phyloP scores from a whole-genome alignment of 768 basidiomycete species.

The Lactarius sanguifluus region DNA sequence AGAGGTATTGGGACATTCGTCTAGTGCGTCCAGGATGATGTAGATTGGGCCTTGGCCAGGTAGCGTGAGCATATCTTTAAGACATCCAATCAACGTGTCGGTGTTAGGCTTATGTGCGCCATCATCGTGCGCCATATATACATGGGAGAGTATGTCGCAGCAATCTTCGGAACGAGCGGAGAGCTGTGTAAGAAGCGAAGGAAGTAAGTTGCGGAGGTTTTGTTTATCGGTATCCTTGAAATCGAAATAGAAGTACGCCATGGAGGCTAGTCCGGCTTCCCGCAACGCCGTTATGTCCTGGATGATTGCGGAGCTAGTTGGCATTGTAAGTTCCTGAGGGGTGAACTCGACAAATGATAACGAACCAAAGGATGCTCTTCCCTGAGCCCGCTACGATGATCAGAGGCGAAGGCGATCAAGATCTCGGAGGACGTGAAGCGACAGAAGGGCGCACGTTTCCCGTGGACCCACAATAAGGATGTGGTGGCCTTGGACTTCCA shows the following conservation, averaged over 20 bases:
- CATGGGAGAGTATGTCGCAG: neutral
- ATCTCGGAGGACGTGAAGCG: neutral
- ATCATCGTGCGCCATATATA: neutral
- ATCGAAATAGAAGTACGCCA: constrained; percentile 3
- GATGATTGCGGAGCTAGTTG: constrained; percentile 2
- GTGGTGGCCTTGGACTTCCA: neutral
- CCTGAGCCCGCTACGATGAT: neutral
- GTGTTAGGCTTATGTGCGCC: too few species aligned
- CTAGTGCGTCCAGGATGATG: constrained; percentile 2
- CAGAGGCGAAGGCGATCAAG: neutral
- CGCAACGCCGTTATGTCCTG: neutral
- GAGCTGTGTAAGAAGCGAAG: neutral
- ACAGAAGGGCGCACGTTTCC: neutral
- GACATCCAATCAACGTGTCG: neutral
- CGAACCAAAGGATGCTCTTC: constrained; percentile 8
- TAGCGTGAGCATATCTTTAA: neutral
- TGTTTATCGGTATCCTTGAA: neutral
- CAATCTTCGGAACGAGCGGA: neutral
- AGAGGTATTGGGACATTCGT: constrained; percentile 4
- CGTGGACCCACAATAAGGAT: constrained; percentile 7
- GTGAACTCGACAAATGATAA: neutral
- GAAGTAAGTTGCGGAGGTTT: neutral
- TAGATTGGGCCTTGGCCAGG: neutral
- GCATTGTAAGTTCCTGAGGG: neutral
- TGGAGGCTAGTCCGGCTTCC: neutral